Percentiles rank a stretch among this genome's conserved stretches.
Evolutionary conservation across 805 yeast genomes (phyloP).

Genomic region (Lipomyces mesembrius): DNA sequence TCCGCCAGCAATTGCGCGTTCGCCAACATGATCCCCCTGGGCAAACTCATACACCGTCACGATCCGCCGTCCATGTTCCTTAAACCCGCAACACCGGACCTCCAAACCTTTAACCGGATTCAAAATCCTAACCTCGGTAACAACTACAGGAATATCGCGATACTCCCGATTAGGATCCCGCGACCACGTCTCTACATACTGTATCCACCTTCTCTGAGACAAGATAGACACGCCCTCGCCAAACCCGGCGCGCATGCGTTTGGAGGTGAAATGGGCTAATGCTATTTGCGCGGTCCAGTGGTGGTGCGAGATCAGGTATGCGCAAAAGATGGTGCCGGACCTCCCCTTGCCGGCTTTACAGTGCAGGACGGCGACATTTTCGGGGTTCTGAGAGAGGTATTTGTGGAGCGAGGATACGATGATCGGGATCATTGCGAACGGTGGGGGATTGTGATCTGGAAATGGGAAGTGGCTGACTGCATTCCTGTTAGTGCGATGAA

Average conservation of each 20-base stretch:
- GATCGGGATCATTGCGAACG: slow-evolving; percentile 56
- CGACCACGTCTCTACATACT: slow-evolving; percentile 56
- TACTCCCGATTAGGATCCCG: slow-evolving; percentile 35
- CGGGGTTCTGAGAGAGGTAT: slow-evolving; percentile 47
- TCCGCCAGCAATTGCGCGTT: slow-evolving; percentile 1
- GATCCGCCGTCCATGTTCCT: slow-evolving; percentile 32
- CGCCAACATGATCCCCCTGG: slow-evolving; percentile 19
- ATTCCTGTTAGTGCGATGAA: not conserved
- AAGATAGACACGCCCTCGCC: slow-evolving; percentile 72
- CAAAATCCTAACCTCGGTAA: slow-evolving; percentile 35
- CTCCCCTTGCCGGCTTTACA: slow-evolving; percentile 94
- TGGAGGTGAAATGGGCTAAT: slow-evolving; percentile 55
- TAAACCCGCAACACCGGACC: slow-evolving; percentile 34
- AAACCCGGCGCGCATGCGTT: slow-evolving; percentile 61
- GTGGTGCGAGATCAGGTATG: slow-evolving; percentile 63
- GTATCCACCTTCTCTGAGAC: slow-evolving; percentile 70
- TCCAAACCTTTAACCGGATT: slow-evolving; percentile 39
- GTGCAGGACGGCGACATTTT: slow-evolving; percentile 70
- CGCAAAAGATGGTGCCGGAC: slow-evolving; percentile 76
- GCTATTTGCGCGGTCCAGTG: slow-evolving; percentile 54
- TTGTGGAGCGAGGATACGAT: slow-evolving; percentile 53
- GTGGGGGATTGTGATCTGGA: slow-evolving; percentile 79
- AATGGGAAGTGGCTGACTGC: slow-evolving; percentile 58
- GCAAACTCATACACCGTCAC: slow-evolving; percentile 28
- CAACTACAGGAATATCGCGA: slow-evolving; percentile 31